These are phyloP conservation scores for Colletotrichum musicola DNA, from an alignment of 2,329 filamentous ascomycete genomes.

Conservation along the genomic window DNA sequence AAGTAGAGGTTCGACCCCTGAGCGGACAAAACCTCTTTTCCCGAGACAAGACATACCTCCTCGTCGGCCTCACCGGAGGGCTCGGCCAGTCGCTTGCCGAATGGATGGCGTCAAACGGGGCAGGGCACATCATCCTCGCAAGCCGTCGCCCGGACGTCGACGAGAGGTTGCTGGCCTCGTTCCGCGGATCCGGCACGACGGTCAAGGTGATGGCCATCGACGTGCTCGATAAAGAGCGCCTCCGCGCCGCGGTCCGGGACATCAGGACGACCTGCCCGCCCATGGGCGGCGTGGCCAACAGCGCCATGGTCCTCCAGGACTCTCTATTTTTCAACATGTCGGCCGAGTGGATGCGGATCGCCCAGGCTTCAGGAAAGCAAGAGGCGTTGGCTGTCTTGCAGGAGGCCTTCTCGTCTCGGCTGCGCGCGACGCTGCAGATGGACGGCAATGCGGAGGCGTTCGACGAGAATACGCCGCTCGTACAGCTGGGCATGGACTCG, in stretches of 20 bases:
- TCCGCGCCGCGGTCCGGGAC: background rate
- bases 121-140: conserved; percentile 49
- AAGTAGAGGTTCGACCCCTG: background rate
- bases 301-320: conserved; percentile 52
- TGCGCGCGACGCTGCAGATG: background rate
- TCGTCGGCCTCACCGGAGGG: conserved; percentile 45
- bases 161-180: conserved; percentile 38
- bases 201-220: conserved; percentile 44
- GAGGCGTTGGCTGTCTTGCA: no score
- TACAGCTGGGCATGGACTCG: conserved; percentile 44
- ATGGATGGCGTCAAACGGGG: conserved; percentile 52
- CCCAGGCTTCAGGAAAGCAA: no score
- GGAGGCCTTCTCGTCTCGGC: no score
- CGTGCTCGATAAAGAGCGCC: background rate
- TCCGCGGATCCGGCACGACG: conserved; percentile 47
- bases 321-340: conserved; percentile 44
- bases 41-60: conserved; percentile 45
- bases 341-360: conserved; percentile 41
- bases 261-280: conserved; percentile 22
- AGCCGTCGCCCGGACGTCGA: conserved; percentile 48
- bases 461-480: no score
- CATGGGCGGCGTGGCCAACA: conserved; percentile 54
- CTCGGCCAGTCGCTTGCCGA: conserved; percentile 46
- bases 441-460: background rate
- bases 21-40: background rate